phyloP scores from a whole-genome alignment of 164 flowering plant species.

The Litsea cubeba region DNA sequence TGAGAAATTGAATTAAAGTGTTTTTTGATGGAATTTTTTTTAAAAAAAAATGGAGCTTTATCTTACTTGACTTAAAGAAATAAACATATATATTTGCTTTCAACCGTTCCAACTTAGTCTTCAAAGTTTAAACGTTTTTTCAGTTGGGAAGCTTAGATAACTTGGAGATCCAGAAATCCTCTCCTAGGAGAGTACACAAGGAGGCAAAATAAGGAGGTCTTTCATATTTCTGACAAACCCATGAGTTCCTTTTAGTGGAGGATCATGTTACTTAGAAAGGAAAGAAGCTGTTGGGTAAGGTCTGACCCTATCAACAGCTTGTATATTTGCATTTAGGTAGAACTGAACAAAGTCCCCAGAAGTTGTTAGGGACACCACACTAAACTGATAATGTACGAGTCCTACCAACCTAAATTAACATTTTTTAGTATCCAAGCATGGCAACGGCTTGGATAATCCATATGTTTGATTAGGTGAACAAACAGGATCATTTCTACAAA shows the following conservation, averaged over 20 bases:
- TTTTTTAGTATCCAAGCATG: neutral
- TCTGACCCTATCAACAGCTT: neutral
- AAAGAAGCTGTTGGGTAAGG: neutral
- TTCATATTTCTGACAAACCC: neutral
- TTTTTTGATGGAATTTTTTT: too few relatives aligned
- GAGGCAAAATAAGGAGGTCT: neutral
- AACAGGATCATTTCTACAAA: neutral
- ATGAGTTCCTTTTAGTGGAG: neutral
- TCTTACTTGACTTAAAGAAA: too few relatives aligned
- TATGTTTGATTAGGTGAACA: neutral
- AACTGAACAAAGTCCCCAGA: too few relatives aligned
- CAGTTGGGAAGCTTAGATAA: neutral
- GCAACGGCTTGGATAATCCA: neutral
- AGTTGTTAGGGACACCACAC: too few relatives aligned
- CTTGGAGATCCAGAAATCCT: neutral
- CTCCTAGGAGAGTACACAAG: neutral
- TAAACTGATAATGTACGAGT: too few relatives aligned
- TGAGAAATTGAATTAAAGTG: too few relatives aligned
- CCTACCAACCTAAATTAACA: too few relatives aligned
- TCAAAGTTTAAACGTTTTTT: neutral
- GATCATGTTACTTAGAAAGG: neutral
- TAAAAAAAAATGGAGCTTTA: too few relatives aligned
- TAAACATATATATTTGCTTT: neutral
- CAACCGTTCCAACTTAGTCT: neutral
- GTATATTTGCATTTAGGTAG: neutral